These are phyloP conservation scores for Lipomyces mesembrius DNA, from an alignment of 805 yeast species.

Conservation along the genomic window DNA sequence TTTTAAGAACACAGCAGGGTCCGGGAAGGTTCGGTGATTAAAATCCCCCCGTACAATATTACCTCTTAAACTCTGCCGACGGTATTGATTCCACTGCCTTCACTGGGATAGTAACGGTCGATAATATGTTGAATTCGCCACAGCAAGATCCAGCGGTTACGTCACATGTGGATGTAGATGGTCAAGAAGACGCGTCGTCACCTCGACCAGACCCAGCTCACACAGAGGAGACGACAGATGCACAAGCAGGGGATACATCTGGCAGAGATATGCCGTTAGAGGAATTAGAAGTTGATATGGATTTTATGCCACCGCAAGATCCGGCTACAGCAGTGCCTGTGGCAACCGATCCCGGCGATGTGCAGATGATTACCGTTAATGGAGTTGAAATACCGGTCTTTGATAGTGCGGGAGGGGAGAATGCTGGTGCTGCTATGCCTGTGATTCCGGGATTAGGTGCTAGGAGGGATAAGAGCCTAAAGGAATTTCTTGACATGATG, in stretches of 20 bases:
- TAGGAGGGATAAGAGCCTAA: slow-evolving; percentile 66
- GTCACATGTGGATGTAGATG: slow-evolving; percentile 30
- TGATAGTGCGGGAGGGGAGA: slow-evolving; percentile 4
- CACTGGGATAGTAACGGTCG: too few species aligned
- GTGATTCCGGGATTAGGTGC: slow-evolving; percentile 26
- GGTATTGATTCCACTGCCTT: not conserved
- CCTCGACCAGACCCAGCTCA: slow-evolving; percentile 7
- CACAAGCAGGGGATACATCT: slow-evolving; percentile 1
- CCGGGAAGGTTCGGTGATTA: too few species aligned
- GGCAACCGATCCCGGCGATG: not conserved
- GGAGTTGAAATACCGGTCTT: slow-evolving; percentile 24
- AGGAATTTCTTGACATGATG: slow-evolving; percentile 85
- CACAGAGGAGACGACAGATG: slow-evolving; percentile 5
- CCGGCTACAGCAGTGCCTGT: not conserved
- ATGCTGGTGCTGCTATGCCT: slow-evolving; percentile 13
- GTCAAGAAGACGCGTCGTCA: slow-evolving; percentile 14
- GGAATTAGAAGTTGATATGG: slow-evolving; percentile 11
- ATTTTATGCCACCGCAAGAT: not conserved
- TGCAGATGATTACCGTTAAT: slow-evolving; percentile 13
- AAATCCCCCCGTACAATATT: too few species aligned
- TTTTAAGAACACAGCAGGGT: too few species aligned
- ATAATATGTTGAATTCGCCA: slow-evolving; percentile 25
- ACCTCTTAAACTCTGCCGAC: too few species aligned
- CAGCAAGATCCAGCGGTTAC: slow-evolving; percentile 25
- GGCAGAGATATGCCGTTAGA: slow-evolving; percentile 4